Conservation (phyloP, 345 rosid genomes). For the Combretum micranthum region DNA sequence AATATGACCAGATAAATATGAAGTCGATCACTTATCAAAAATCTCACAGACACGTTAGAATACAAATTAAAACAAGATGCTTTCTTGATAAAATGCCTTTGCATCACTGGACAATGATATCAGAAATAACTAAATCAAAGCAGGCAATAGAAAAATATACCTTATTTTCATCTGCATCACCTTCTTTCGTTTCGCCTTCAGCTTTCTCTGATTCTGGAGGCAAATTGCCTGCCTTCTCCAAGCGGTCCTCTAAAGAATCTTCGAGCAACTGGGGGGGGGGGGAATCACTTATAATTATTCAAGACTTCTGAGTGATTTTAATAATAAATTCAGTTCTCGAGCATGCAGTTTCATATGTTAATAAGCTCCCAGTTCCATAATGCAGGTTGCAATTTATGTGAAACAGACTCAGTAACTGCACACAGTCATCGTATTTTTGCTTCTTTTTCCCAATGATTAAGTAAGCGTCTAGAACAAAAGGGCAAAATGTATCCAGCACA, state of each 20-base stretch:
- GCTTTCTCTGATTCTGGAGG: conserved; percentile 78
- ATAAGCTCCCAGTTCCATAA: too few relatives aligned
- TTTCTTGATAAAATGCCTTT: neutral
- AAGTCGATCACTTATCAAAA: conserved; percentile 2
- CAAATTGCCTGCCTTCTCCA: conserved; percentile 68
- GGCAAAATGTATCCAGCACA: too few relatives aligned
- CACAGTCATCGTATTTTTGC: too few relatives aligned
- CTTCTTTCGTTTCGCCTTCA: conserved; percentile 81
- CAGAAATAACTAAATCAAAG: neutral
- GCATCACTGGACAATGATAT: neutral
- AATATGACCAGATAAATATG: conserved; percentile 3
- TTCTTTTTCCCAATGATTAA: too few relatives aligned
- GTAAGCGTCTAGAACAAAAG: too few relatives aligned
- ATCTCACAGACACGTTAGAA: neutral
- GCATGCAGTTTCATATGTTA: neutral
- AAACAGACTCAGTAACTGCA: too few relatives aligned
- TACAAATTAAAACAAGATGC: neutral
- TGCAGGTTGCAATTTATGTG: too few relatives aligned
- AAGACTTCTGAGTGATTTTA: neutral
- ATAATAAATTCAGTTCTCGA: neutral
- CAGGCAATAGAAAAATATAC: conserved; percentile 22
- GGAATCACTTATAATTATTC: neutral
- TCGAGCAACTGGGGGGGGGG: conserved; percentile 60
- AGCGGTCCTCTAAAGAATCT: conserved; percentile 79
- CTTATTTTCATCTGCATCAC: conserved; percentile 77